phyloP scores from a whole-genome alignment of 176 grass and related monocot species.

The Musa schizocarpa region DNA sequence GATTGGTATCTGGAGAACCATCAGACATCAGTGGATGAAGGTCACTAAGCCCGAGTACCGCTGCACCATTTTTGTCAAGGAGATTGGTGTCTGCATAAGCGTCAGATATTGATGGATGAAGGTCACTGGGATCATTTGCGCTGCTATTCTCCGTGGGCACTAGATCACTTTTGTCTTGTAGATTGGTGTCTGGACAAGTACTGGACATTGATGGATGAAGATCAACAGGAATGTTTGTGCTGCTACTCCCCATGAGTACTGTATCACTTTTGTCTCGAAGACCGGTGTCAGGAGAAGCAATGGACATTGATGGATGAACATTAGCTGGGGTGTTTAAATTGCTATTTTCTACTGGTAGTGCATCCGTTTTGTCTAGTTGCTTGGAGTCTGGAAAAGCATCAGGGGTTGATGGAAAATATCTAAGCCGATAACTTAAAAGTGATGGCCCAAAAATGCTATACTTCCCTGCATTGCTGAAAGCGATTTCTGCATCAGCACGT shows the following conservation, averaged over 20 bases:
- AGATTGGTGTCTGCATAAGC: background rate
- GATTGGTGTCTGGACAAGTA: background rate
- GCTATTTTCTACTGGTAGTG: background rate
- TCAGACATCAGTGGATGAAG: background rate
- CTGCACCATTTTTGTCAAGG: background rate
- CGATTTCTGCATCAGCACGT: conserved; percentile 59
- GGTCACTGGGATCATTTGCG: background rate
- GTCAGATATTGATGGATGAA: background rate
- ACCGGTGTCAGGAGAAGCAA: background rate
- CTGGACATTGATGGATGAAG: background rate
- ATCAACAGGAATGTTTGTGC: background rate
- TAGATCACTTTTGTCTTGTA: background rate
- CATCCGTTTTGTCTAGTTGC: conserved; percentile 1
- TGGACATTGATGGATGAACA: background rate
- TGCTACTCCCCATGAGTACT: background rate
- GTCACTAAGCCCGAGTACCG: too few relatives aligned
- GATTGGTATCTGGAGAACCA: background rate
- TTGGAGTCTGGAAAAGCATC: background rate
- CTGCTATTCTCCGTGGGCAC: background rate
- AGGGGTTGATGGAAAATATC: conserved; percentile 32
- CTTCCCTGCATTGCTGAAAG: conserved; percentile 50
- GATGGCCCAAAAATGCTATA: conserved; percentile 53
- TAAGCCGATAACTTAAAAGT: conserved; percentile 55
- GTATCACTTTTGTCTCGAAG: background rate
- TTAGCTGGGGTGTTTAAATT: background rate